These are phyloP conservation scores for Mucor lusitanicus DNA, from an alignment of 371 early-diverging fungal species.

Conservation along the genomic window DNA sequence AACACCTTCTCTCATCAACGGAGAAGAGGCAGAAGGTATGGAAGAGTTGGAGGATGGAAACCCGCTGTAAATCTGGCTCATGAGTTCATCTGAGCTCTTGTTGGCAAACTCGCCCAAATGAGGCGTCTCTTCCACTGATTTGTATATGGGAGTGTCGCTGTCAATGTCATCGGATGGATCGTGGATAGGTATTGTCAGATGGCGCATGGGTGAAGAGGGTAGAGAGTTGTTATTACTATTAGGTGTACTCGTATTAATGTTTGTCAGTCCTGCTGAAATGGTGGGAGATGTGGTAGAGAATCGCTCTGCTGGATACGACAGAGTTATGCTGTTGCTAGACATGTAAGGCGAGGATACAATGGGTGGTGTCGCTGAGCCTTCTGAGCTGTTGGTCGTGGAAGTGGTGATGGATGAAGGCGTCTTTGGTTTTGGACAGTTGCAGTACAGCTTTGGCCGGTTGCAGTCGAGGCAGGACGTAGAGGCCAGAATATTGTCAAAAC, in stretches of 20 bases:
- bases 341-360: neutral
- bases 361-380: constrained; percentile 31
- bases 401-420: neutral
- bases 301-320: neutral
- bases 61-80: constrained; percentile 46
- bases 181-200: constrained; percentile 42
- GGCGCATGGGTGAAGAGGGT: constrained; percentile 9
- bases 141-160: constrained; percentile 50
- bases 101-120: constrained; percentile 39
- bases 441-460: constrained; percentile 19
- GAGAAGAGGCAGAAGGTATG: neutral
- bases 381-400: constrained; percentile 25
- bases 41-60: constrained; percentile 12
- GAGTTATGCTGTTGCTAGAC: neutral
- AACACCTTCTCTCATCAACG: constrained; percentile 1
- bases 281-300: neutral
- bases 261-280: constrained; percentile 18
- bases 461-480: constrained; percentile 19
- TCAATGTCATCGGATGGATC: constrained; percentile 53
- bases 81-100: constrained; percentile 47
- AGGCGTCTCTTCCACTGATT: constrained; percentile 29
- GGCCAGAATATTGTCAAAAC: neutral
- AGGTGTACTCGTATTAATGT: neutral
- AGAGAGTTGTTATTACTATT: neutral
- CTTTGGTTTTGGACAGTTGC: constrained; percentile 18